Percentiles rank a stretch among this genome's conserved stretches.
These are phyloP conservation scores for Suillus fuscotomentosus DNA, from an alignment of 768 basidiomycete genomes.

Conservation along the genomic window DNA sequence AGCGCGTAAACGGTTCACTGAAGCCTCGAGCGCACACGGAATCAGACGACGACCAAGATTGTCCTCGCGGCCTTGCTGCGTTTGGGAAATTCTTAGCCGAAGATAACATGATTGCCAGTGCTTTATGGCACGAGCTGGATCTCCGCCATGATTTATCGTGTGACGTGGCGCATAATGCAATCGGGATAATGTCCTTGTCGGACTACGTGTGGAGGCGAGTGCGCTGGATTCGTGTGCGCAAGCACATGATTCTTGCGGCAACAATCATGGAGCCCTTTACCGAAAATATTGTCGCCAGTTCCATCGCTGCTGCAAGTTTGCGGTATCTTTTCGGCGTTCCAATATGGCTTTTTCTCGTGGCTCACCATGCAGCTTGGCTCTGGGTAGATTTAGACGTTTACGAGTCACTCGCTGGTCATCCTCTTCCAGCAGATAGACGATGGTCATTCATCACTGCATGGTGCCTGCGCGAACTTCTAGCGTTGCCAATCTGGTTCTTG, in stretches of 20 bases:
- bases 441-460: conserved; percentile 75
- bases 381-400: conserved; percentile 82
- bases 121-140: conserved; percentile 91
- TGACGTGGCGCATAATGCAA: conserved; percentile 85
- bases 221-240: conserved; percentile 96
- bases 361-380: conserved; percentile 72
- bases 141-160: conserved; percentile 87
- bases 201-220: conserved; percentile 89
- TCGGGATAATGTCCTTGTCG: conserved; percentile 82
- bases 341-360: conserved; percentile 48
- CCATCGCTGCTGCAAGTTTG: conserved; percentile 59
- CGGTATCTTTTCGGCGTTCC: conserved; percentile 50
- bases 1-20: conserved; percentile 67
- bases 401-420: conserved; percentile 68
- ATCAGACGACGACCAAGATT: conserved; percentile 19
- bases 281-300: conserved; percentile 73
- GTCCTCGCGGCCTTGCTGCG: conserved; percentile 58
- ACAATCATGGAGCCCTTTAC: conserved; percentile 92
- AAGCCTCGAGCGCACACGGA: conserved; percentile 38
- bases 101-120: conserved; percentile 94
- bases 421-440: conserved; percentile 46
- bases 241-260: conserved; percentile 86
- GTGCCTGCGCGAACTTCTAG: conserved; percentile 74
- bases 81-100: conserved; percentile 93
- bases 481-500: conserved; percentile 84